Conservation (phyloP, 805 yeast species). For the Pichia manshurica region DNA sequence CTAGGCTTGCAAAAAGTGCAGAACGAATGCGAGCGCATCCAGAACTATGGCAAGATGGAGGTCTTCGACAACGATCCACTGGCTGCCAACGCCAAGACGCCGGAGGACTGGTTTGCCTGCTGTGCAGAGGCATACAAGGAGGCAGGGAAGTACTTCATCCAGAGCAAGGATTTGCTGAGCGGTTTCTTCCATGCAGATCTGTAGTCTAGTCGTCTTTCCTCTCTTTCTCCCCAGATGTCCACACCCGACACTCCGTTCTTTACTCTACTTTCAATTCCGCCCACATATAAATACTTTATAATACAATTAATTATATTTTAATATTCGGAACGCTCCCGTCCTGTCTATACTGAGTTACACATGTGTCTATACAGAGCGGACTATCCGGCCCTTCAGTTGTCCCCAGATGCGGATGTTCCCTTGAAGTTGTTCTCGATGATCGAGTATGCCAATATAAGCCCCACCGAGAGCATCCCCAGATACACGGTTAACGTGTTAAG, state of each 20-base stretch:
- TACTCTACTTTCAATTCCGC: background rate
- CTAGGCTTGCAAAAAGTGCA: conserved; percentile 80
- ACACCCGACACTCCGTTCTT: background rate
- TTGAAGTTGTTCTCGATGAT: conserved; percentile 24
- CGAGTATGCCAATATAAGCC: conserved; percentile 69
- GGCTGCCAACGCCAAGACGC: conserved; percentile 30
- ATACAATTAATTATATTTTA: no score
- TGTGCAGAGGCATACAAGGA: conserved; percentile 48
- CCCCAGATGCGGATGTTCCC: background rate
- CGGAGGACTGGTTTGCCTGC: conserved; percentile 33
- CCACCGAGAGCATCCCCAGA: conserved; percentile 68
- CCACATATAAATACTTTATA: no score
- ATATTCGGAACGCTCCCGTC: no score
- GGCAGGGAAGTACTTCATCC: conserved; percentile 46
- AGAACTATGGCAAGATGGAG: conserved; percentile 68
- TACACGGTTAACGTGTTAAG: conserved; percentile 65
- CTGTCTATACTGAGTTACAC: no score
- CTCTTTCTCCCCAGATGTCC: background rate
- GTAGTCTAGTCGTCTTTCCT: background rate
- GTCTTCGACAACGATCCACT: conserved; percentile 22
- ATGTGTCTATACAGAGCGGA: no score
- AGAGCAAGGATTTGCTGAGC: conserved; percentile 45
- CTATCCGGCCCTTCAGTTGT: background rate
- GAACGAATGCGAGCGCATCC: conserved; percentile 87
- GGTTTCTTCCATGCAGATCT: conserved; percentile 39